Base-by-base conservation (phyloP, 2,329 filamentous ascomycete genomes). In the Xylariales sp. region DNA sequence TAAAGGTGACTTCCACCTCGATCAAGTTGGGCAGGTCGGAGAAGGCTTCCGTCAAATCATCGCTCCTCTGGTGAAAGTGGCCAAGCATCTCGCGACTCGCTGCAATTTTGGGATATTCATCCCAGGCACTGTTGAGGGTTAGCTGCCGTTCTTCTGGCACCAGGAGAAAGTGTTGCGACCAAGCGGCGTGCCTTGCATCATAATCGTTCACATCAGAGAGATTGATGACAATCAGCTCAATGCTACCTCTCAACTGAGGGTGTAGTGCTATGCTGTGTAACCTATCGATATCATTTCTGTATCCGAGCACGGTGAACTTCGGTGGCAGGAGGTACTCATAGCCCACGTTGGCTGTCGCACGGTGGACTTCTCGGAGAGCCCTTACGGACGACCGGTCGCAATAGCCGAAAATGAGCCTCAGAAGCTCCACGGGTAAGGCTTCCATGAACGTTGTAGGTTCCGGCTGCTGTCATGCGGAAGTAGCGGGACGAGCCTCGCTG, bases 141-240 rank as follows among this genome's bases (percentile, higher is more conserved):
- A 56, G 56, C 38, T 55, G 54, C 34, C 59, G 61, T 37, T 64
- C 58, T 45, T 66, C 63, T 25, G 60, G 61, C 37, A 62, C 58
- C 40, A 59, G 51, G 16, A 62, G 49, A 52, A 61, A 68, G 42
- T 65, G 62, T 44, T 65, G 57, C 42, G 60, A 56, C 48, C 53
- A 60, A 6, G 56, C 55, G 15, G 54, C 50, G 43, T 64, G 58
- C 49, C 54, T 53, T 43, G 62, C 64, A 46, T 62, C 61, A 41
- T 67, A 65, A 42, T 63, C 62, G 46, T 67, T 60, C 31, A 70
- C 48, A 35, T 66, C 62, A 42, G 66, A 59, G 40, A 74, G 62
- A 51, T 71, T 71, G 51, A 74, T 63, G 43, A 63, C 67, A 45
- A 73, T 53, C 15, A 65, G 61, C 20, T 60, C 58, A 53, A 75